phyloP scores from a whole-genome alignment of 768 basidiomycete species.

The Pleurotus djamor region DNA sequence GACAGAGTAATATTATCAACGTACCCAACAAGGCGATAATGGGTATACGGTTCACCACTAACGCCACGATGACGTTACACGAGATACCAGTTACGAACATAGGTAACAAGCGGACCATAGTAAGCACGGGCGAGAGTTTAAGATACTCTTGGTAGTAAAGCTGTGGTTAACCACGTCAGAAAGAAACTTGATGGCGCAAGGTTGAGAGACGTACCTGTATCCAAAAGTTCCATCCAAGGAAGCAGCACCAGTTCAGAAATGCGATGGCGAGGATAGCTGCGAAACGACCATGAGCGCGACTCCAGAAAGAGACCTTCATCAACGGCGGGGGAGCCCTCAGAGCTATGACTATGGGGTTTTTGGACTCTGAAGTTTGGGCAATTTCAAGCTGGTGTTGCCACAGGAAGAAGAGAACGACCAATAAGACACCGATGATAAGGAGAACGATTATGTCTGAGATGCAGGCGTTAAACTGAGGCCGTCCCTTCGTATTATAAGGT shows the following conservation, averaged over 20 bases:
- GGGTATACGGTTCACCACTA: slow-evolving; percentile 53
- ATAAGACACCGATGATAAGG: slow-evolving; percentile 55
- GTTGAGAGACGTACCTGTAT: slow-evolving; percentile 12
- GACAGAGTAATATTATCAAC: slow-evolving; percentile 10
- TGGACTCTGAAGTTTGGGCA: slow-evolving; percentile 4
- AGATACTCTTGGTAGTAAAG: slow-evolving; percentile 73
- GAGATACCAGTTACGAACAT: slow-evolving; percentile 68
- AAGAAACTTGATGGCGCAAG: slow-evolving; percentile 16
- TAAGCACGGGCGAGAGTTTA: slow-evolving; percentile 48
- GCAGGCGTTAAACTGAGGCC: background rate
- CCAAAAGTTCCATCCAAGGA: slow-evolving; percentile 46
- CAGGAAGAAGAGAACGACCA: slow-evolving; percentile 49
- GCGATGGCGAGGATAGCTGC: slow-evolving; percentile 55
- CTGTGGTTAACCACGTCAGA: slow-evolving; percentile 23
- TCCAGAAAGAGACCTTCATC: slow-evolving; percentile 61
- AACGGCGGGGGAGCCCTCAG: slow-evolving; percentile 47
- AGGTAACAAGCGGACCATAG: slow-evolving; percentile 68
- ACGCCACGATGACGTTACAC: slow-evolving; percentile 65
- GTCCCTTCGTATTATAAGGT: too few species aligned
- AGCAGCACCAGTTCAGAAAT: slow-evolving; percentile 57
- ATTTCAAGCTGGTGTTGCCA: slow-evolving; percentile 65
- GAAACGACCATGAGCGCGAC: slow-evolving; percentile 51
- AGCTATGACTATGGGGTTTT: too few species aligned
- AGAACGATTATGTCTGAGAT: slow-evolving; percentile 62
- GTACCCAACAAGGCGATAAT: slow-evolving; percentile 57